phyloP scores from a whole-genome alignment of 805 yeast species.

The Candida saitoana region DNA sequence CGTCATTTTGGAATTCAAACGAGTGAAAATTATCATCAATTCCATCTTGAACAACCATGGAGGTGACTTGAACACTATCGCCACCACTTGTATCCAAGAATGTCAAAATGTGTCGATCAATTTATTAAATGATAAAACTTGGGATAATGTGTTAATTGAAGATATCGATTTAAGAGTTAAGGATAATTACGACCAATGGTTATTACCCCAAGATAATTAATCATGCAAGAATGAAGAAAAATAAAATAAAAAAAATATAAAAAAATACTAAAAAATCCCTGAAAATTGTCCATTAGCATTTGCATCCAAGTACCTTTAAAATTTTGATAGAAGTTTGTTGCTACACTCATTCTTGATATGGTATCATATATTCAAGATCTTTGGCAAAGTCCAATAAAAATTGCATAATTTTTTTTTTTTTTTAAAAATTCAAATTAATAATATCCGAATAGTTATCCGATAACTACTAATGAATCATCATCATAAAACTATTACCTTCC shows the following conservation, averaged over 20 bases:
- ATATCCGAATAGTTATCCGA: too few species aligned
- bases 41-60: constrained; percentile 33
- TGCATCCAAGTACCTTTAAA: background rate
- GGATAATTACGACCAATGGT: constrained; percentile 61
- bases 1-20: constrained; percentile 65
- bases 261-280: constrained; percentile 60
- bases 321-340: background rate
- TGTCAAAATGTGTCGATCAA: constrained; percentile 51
- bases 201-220: constrained; percentile 33
- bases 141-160: constrained; percentile 29
- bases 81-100: constrained; percentile 51
- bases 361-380: background rate
- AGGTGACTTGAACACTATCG: constrained; percentile 22
- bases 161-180: constrained; percentile 60
- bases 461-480: background rate
- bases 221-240: background rate
- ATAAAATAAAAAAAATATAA: constrained; percentile 28
- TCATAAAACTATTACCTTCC: background rate
- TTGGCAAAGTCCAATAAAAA: background rate
- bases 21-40: constrained; percentile 57
- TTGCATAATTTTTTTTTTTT: constrained; percentile 1
- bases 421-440: background rate
- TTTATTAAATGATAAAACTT: constrained; percentile 31
- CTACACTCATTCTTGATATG: background rate
- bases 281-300: constrained; percentile 11